phyloP scores from a whole-genome alignment of 495 filamentous ascomycete genomes.

The Hypoxylon crocopeplum region DNA sequence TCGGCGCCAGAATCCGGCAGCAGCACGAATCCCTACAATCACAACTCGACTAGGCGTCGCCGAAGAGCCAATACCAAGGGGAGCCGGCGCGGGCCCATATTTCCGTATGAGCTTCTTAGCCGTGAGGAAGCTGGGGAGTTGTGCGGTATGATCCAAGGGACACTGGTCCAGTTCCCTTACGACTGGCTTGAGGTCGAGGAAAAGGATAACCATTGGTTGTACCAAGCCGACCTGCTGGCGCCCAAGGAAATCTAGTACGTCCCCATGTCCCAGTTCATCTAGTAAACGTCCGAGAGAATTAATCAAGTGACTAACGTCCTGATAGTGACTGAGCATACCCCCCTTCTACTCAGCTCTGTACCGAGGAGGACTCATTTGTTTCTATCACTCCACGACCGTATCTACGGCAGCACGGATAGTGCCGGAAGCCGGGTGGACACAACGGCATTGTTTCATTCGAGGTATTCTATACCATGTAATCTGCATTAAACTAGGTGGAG shows the following conservation, averaged over 20 bases:
- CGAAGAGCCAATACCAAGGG: slow-evolving; percentile 80
- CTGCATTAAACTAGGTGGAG: not conserved
- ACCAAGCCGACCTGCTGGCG: slow-evolving; percentile 92
- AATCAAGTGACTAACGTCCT: slow-evolving; percentile 8
- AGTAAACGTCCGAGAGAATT: not conserved
- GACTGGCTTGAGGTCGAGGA: slow-evolving; percentile 94
- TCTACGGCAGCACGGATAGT: too few relatives aligned
- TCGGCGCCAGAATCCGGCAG: slow-evolving; percentile 42
- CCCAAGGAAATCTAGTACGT: slow-evolving; percentile 98
- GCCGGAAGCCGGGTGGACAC: too few relatives aligned
- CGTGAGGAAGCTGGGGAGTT: slow-evolving; percentile 79
- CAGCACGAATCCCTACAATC: slow-evolving; percentile 34
- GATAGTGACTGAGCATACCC: slow-evolving; percentile 14
- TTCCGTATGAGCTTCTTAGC: slow-evolving; percentile 77
- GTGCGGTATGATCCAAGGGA: slow-evolving; percentile 82
- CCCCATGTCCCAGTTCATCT: not conserved
- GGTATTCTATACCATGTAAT: not conserved
- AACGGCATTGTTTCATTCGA: too few relatives aligned
- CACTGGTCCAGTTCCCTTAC: slow-evolving; percentile 90
- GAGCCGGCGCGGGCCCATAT: slow-evolving; percentile 66
- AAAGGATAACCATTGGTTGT: slow-evolving; percentile 93
- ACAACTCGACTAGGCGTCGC: slow-evolving; percentile 54
- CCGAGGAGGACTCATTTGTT: not conserved
- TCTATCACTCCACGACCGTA: too few relatives aligned
- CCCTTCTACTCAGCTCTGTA: too few relatives aligned